Conservation (phyloP, 495 filamentous ascomycete genomes). For the Annulohypoxylon nitens region DNA sequence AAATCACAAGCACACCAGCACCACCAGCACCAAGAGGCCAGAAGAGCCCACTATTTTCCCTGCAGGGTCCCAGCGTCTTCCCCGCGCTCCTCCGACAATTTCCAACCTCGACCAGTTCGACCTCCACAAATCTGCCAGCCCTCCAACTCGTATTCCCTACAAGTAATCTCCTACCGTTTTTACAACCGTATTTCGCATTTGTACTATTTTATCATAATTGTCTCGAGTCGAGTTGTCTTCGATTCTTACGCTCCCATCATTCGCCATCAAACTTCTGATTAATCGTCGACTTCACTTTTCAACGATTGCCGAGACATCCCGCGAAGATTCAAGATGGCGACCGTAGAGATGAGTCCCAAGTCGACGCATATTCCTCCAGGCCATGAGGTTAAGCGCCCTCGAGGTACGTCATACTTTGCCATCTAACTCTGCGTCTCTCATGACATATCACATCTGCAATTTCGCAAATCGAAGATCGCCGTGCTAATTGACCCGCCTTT, state of each 20-base stretch:
- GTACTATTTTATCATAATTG: constrained; percentile 2
- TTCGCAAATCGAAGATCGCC: neutral
- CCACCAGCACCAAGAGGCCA: neutral
- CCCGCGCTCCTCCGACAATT: constrained; percentile 42
- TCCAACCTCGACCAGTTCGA: constrained; percentile 32
- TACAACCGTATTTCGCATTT: constrained; percentile 11
- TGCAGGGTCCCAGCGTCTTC: constrained; percentile 45
- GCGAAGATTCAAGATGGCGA: constrained; percentile 52
- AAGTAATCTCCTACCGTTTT: neutral
- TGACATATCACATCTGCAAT: neutral
- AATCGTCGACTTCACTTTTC: constrained; percentile 6
- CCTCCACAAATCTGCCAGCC: constrained; percentile 44
- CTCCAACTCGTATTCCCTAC: constrained; percentile 11
- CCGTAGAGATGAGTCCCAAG: constrained; percentile 52
- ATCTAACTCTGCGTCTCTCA: neutral
- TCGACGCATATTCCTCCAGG: constrained; percentile 58
- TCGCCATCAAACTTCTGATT: constrained; percentile 17
- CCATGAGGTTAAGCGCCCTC: constrained; percentile 74
- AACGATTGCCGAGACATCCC: constrained; percentile 5
- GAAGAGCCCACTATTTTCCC: constrained; percentile 39
- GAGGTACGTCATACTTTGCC: constrained; percentile 67
- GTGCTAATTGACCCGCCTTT: constrained; percentile 29
- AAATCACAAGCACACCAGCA: constrained; percentile 36
- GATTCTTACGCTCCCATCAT: neutral
- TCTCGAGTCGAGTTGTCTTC: constrained; percentile 1